Conservation (phyloP, 2,329 filamentous ascomycete genomes). For the Fusarium armeniacum region DNA sequence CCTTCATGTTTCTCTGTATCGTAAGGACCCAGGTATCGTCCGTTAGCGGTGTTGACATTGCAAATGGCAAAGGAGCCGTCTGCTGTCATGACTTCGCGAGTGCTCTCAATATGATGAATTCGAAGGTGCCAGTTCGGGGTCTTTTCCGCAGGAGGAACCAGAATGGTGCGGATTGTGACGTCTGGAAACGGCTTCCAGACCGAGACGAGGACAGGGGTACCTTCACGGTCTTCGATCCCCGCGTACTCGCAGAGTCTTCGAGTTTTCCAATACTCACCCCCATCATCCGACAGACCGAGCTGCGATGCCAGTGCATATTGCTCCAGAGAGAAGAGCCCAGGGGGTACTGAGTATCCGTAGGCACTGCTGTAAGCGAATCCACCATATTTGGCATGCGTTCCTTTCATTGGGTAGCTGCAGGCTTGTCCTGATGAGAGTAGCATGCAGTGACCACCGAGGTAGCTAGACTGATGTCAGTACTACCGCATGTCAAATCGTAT, state of each 20-base stretch:
- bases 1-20: slow-evolving; percentile 62
- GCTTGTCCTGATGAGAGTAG: slow-evolving; percentile 81
- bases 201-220: slow-evolving; percentile 73
- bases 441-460: slow-evolving; percentile 81
- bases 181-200: slow-evolving; percentile 79
- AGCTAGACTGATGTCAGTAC: slow-evolving; percentile 56
- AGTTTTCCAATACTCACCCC: slow-evolving; percentile 83
- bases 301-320: slow-evolving; percentile 83
- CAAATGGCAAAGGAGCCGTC: slow-evolving; percentile 81
- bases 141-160: slow-evolving; percentile 71
- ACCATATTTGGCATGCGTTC: slow-evolving; percentile 85
- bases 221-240: slow-evolving; percentile 69
- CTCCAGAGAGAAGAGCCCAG: slow-evolving; percentile 80
- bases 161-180: slow-evolving; percentile 74
- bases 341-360: slow-evolving; percentile 83
- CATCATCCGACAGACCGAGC: slow-evolving; percentile 81
- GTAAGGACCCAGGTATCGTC: slow-evolving; percentile 66
- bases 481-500: neutral
- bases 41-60: slow-evolving; percentile 64
- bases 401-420: slow-evolving; percentile 86
- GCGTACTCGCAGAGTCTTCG: slow-evolving; percentile 76
- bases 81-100: slow-evolving; percentile 75
- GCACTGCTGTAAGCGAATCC: slow-evolving; percentile 82
- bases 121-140: slow-evolving; percentile 79
- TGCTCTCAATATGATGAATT: slow-evolving; percentile 71